Percentiles rank a stretch among this genome's conserved stretches.
phyloP scores from a whole-genome alignment of 2,329 filamentous ascomycete species.

The Penicillium hordei region DNA sequence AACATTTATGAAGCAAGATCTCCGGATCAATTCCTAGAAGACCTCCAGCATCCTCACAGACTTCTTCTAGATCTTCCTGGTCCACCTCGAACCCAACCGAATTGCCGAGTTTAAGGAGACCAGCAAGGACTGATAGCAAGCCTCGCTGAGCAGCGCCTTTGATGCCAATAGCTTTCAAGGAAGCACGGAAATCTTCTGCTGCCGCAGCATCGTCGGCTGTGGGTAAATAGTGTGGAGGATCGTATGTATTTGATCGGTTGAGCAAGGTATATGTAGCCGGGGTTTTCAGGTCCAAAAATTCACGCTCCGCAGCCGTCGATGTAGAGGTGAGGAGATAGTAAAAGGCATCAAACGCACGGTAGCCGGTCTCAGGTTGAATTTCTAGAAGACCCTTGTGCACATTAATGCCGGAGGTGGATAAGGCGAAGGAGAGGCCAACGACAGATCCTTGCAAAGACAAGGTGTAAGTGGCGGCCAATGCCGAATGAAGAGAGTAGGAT shows the following conservation, averaged over 20 bases:
- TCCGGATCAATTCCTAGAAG: conserved; percentile 86
- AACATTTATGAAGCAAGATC: conserved; percentile 72
- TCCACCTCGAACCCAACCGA: conserved; percentile 82
- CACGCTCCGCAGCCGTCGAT: conserved; percentile 82
- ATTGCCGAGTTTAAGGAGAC: conserved; percentile 87
- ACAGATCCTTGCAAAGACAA: conserved; percentile 79
- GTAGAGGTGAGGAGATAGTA: conserved; percentile 94
- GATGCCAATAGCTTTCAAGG: conserved; percentile 88
- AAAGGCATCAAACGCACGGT: conserved; percentile 94
- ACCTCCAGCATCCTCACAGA: conserved; percentile 86
- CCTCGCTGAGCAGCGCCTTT: conserved; percentile 80
- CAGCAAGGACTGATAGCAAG: conserved; percentile 81
- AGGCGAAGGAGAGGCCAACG: conserved; percentile 69
- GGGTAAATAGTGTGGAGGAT: conserved; percentile 82
- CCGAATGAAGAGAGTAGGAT: conserved; percentile 75
- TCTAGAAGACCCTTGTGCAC: conserved; percentile 75
- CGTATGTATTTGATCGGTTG: conserved; percentile 79
- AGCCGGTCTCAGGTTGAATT: conserved; percentile 75
- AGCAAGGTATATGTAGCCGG: conserved; percentile 76
- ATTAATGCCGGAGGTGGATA: conserved; percentile 87
- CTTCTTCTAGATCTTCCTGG: conserved; percentile 76
- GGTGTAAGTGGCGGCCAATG: conserved; percentile 77
- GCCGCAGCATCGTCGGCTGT: conserved; percentile 89
- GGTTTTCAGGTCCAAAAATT: conserved; percentile 78
- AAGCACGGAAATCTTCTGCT: conserved; percentile 86